Evolutionary conservation across 2,329 filamentous ascomycete species (phyloP).

Genomic region (Epicoccum nigrum): DNA sequence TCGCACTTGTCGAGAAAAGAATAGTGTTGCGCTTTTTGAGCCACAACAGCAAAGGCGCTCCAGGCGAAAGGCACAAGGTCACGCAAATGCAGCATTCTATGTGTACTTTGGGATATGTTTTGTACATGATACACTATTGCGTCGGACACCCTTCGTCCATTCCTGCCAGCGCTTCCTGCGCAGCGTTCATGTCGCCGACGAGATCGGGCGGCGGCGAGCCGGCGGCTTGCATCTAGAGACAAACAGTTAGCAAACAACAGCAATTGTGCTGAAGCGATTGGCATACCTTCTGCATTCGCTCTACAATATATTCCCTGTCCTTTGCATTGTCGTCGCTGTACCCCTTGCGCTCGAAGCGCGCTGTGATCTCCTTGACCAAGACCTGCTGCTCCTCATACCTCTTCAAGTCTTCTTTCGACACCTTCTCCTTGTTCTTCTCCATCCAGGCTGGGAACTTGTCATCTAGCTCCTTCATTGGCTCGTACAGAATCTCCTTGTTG

Average conservation of each 20-base stretch:
- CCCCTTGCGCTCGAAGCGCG: constrained; percentile 79
- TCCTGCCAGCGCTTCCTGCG: constrained; percentile 69
- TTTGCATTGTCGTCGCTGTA: constrained; percentile 83
- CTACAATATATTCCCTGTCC: constrained; percentile 91
- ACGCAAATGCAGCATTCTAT: neutral
- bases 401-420: constrained; percentile 71
- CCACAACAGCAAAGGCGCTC: neutral
- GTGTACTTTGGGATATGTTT: neutral
- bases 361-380: constrained; percentile 84
- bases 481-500: constrained; percentile 96
- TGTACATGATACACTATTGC: constrained; percentile 53
- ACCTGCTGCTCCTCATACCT: constrained; percentile 81
- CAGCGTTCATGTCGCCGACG: constrained; percentile 85
- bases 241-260: constrained; percentile 7
- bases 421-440: constrained; percentile 72
- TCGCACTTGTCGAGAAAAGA: too few species aligned
- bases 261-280: neutral
- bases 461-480: constrained; percentile 96
- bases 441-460: constrained; percentile 94
- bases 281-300: constrained; percentile 92
- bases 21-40: too few species aligned
- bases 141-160: constrained; percentile 66
- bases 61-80: neutral
- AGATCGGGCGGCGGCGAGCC: constrained; percentile 90
- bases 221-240: constrained; percentile 86